phyloP scores from a whole-genome alignment of 2,329 filamentous ascomycete genomes.

The Aspergillus fructus region DNA sequence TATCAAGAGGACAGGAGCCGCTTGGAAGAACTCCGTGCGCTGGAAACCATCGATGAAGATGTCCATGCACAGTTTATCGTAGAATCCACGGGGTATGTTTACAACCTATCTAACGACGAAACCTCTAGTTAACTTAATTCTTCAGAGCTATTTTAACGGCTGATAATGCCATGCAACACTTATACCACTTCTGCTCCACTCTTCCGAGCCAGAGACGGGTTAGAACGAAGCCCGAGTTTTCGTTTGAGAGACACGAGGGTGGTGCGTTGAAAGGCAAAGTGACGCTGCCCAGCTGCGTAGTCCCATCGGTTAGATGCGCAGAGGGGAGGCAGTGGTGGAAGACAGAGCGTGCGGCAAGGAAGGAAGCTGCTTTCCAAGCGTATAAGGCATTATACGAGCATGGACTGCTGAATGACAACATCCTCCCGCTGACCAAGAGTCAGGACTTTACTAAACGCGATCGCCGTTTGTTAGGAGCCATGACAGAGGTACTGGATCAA shows the following conservation, averaged over 20 bases:
- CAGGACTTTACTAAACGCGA: slow-evolving; percentile 19
- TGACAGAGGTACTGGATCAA: slow-evolving; percentile 26
- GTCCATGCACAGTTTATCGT: slow-evolving; percentile 43
- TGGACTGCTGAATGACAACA: slow-evolving; percentile 72
- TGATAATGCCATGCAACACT: slow-evolving; percentile 70
- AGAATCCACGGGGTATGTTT: slow-evolving; percentile 27
- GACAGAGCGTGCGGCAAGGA: slow-evolving; percentile 69
- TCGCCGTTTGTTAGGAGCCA: slow-evolving; percentile 17
- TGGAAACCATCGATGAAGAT: slow-evolving; percentile 51
- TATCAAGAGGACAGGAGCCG: slow-evolving; percentile 66
- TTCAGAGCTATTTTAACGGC: slow-evolving; percentile 66
- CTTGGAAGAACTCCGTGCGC: slow-evolving; percentile 43
- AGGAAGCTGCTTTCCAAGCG: slow-evolving; percentile 81
- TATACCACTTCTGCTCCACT: slow-evolving; percentile 76
- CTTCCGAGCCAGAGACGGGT: slow-evolving; percentile 59
- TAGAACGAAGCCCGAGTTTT: slow-evolving; percentile 67
- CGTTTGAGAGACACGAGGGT: slow-evolving; percentile 22
- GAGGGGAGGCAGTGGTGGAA: slow-evolving; percentile 60
- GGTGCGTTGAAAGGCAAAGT: slow-evolving; percentile 56
- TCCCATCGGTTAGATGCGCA: slow-evolving; percentile 58
- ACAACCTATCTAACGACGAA: background rate
- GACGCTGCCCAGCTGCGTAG: slow-evolving; percentile 68
- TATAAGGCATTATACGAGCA: slow-evolving; percentile 68
- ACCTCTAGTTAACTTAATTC: too few relatives aligned
- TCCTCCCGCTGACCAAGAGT: slow-evolving; percentile 61